Conservation (phyloP, 1,139 yeast genomes). For the Yamadazyma sp. region DNA sequence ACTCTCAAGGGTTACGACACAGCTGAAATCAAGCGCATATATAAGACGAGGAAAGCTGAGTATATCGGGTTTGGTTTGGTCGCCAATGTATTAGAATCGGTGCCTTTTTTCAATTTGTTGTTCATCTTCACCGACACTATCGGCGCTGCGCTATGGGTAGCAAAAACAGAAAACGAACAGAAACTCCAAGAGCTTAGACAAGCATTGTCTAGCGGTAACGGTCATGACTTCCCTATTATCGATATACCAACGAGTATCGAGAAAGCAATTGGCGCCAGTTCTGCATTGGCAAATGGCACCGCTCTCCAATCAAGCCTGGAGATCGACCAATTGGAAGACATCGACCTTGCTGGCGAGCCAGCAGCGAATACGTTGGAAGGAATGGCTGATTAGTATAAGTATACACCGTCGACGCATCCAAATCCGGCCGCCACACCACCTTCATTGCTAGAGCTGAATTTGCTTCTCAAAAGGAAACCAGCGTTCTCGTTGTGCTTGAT, state of each 20-base stretch:
- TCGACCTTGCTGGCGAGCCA: background rate
- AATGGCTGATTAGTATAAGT: slow-evolving; percentile 23
- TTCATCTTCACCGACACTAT: slow-evolving; percentile 66
- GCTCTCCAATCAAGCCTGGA: background rate
- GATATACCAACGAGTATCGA: too few species aligned
- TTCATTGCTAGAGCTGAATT: slow-evolving; percentile 82
- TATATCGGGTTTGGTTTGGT: slow-evolving; percentile 57
- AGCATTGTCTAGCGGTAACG: slow-evolving; percentile 3
- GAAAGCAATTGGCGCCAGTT: too few species aligned
- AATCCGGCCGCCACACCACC: slow-evolving; percentile 99
- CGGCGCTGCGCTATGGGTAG: slow-evolving; percentile 77
- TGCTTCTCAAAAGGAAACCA: slow-evolving; percentile 88
- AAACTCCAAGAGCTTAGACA: slow-evolving; percentile 9
- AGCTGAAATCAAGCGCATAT: slow-evolving; percentile 33
- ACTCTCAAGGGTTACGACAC: slow-evolving; percentile 53
- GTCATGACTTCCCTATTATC: background rate
- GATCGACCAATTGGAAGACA: background rate
- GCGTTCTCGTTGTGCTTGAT: slow-evolving; percentile 63
- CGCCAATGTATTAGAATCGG: slow-evolving; percentile 56
- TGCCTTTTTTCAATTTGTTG: slow-evolving; percentile 60
- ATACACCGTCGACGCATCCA: slow-evolving; percentile 87
- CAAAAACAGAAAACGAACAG: slow-evolving; percentile 26
- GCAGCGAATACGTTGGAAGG: background rate
- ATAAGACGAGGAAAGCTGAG: slow-evolving; percentile 29
- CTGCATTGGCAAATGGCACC: background rate